These are phyloP conservation scores for Berberis thunbergii DNA, from an alignment of 164 flowering plant species.

Conservation along the genomic window DNA sequence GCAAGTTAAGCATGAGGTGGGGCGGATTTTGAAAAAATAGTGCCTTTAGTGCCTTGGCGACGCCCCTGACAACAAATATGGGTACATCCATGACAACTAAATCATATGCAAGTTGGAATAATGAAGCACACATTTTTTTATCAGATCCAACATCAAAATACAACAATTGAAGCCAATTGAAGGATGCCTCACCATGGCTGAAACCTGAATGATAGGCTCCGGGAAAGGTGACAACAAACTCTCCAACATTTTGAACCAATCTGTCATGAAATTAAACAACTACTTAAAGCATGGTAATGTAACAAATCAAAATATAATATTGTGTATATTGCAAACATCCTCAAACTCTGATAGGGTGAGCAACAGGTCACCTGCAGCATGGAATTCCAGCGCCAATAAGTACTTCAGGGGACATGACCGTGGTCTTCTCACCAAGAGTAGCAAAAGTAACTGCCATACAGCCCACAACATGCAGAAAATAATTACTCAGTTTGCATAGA, in stretches of 20 bases:
- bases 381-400: slow-evolving; percentile 80
- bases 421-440: slow-evolving; percentile 92
- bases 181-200: slow-evolving; percentile 73
- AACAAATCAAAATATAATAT: not conserved
- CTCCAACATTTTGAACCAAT: slow-evolving; percentile 97
- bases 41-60: too few species aligned
- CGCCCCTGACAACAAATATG: too few species aligned
- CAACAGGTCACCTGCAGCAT: slow-evolving; percentile 80
- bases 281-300: not conserved
- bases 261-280: slow-evolving; percentile 34
- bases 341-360: not conserved
- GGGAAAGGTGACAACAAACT: slow-evolving; percentile 97
- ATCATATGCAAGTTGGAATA: too few species aligned
- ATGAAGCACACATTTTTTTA: too few species aligned
- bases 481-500: not conserved
- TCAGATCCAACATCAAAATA: not conserved
- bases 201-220: slow-evolving; percentile 98
- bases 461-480: too few species aligned
- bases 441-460: slow-evolving; percentile 68
- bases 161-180: not conserved
- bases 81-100: too few species aligned
- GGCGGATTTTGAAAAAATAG: too few species aligned
- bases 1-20: too few species aligned
- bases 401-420: slow-evolving; percentile 98
- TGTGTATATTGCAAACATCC: not conserved